Evolutionary conservation across 1,139 yeast species (phyloP).

Genomic region (Suhomyces guaymorum): DNA sequence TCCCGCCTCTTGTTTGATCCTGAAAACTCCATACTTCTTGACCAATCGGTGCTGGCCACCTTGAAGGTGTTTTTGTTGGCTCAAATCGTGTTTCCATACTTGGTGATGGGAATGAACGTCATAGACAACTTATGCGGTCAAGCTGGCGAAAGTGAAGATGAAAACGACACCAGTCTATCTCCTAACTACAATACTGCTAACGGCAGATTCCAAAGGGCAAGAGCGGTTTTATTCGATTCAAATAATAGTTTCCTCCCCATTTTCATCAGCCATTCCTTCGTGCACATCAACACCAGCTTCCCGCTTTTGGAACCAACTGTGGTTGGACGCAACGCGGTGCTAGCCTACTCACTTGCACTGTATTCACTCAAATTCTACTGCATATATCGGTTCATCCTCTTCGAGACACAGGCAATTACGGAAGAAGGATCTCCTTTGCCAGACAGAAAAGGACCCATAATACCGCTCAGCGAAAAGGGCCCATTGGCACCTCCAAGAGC

Average conservation of each 20-base stretch:
- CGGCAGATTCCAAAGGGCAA: no score
- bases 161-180: no score
- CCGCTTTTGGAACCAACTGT: constrained; percentile 12
- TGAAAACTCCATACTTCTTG: constrained; percentile 13
- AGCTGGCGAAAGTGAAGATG: no score
- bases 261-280: constrained; percentile 30
- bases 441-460: no score
- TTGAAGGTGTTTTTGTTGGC: constrained; percentile 16
- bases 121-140: no score
- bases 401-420: constrained; percentile 23
- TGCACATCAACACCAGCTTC: constrained; percentile 21
- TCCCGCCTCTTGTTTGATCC: constrained; percentile 13
- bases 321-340: not conserved
- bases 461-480: not conserved
- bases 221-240: constrained; percentile 19
- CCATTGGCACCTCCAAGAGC: not conserved
- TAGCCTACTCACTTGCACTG: constrained; percentile 19
- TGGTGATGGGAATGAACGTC: constrained; percentile 18
- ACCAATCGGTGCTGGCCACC: constrained; percentile 7
- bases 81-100: constrained; percentile 22
- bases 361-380: constrained; percentile 29
- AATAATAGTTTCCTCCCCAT: constrained; percentile 33
- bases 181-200: no score
- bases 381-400: constrained; percentile 28
- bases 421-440: no score